Evolutionary conservation across 2,329 filamentous ascomycete species (phyloP).

Genomic region (Sporothrix schenckii): DNA sequence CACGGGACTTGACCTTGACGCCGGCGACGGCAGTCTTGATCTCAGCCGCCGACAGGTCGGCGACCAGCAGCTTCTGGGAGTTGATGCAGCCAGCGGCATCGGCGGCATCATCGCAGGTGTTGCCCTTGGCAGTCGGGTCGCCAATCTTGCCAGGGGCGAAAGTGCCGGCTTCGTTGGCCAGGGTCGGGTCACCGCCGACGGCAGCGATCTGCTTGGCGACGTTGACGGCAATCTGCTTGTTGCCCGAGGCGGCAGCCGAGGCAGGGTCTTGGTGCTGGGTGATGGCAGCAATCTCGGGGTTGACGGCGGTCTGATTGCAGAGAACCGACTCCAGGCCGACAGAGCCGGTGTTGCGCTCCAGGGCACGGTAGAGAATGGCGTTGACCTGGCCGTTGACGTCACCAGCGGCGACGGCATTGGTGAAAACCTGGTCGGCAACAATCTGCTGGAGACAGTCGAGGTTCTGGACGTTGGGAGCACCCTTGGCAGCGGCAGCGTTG

Average conservation of each 20-base stretch:
- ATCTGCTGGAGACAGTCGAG: constrained; percentile 62
- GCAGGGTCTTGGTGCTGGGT: constrained; percentile 70
- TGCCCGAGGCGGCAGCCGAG: constrained; percentile 58
- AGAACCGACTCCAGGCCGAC: constrained; percentile 61
- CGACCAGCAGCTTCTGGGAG: constrained; percentile 56
- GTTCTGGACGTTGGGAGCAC: constrained; percentile 45
- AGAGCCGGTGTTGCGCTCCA: constrained; percentile 62
- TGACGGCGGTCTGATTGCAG: constrained; percentile 61
- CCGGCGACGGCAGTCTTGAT: constrained; percentile 54
- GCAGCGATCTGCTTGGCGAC: constrained; percentile 62
- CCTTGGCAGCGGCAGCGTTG: constrained; percentile 45
- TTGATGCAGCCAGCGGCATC: constrained; percentile 61
- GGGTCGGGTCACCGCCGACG: constrained; percentile 64
- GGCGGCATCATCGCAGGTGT: constrained; percentile 56
- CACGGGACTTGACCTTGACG: constrained; percentile 31
- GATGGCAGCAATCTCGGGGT: constrained; percentile 67
- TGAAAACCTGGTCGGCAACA: constrained; percentile 62
- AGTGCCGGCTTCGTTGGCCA: constrained; percentile 63
- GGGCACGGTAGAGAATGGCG: constrained; percentile 56
- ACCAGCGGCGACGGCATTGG: constrained; percentile 59
- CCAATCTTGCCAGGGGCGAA: constrained; percentile 59
- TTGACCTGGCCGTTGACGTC: constrained; percentile 56
- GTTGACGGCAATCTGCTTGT: constrained; percentile 63
- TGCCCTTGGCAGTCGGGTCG: constrained; percentile 51
- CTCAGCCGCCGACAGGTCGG: constrained; percentile 57